phyloP scores from a whole-genome alignment of 805 yeast genomes.

The Lipomyces anomalus region DNA sequence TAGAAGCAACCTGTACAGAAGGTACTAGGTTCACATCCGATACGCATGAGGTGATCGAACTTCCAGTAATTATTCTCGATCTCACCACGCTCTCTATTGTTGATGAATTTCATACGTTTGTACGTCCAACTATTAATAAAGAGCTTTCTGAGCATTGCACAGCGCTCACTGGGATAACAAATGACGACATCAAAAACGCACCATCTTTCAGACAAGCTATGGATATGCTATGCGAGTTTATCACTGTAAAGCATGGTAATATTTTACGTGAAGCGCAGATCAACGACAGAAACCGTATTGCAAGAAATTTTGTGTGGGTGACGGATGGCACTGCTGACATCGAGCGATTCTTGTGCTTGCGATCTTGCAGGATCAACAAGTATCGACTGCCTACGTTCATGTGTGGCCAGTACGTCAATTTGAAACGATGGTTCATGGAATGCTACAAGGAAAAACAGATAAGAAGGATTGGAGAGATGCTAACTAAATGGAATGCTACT shows the following conservation, averaged over 20 bases:
- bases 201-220: slow-evolving; percentile 17
- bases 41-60: slow-evolving; percentile 23
- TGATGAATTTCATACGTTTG: slow-evolving; percentile 23
- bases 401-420: slow-evolving; percentile 17
- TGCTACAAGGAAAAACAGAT: slow-evolving; percentile 1
- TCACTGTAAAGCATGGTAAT: slow-evolving; percentile 14
- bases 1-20: slow-evolving; percentile 22
- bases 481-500: slow-evolving; percentile 6
- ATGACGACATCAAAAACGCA: slow-evolving; percentile 8
- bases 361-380: slow-evolving; percentile 15
- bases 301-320: slow-evolving; percentile 5
- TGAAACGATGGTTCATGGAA: slow-evolving; percentile 8
- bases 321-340: slow-evolving; percentile 22
- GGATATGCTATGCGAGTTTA: slow-evolving; percentile 8
- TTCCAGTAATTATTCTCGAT: slow-evolving; percentile 29
- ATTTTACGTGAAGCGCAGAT: too few relatives aligned
- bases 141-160: slow-evolving; percentile 8
- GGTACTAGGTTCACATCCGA: slow-evolving; percentile 4
- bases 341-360: slow-evolving; percentile 17
- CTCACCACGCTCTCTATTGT: slow-evolving; percentile 7
- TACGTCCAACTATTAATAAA: slow-evolving; percentile 9
- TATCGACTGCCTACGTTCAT: slow-evolving; percentile 13
- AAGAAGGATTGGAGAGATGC: slow-evolving; percentile 14
- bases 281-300: not conserved
- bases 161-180: slow-evolving; percentile 18